A percentile compares a stretch with the other conserved stretches of the same genome.
Conservation (phyloP, 139 green algal genomes). For the Raphidocelis subcapitata region DNA sequence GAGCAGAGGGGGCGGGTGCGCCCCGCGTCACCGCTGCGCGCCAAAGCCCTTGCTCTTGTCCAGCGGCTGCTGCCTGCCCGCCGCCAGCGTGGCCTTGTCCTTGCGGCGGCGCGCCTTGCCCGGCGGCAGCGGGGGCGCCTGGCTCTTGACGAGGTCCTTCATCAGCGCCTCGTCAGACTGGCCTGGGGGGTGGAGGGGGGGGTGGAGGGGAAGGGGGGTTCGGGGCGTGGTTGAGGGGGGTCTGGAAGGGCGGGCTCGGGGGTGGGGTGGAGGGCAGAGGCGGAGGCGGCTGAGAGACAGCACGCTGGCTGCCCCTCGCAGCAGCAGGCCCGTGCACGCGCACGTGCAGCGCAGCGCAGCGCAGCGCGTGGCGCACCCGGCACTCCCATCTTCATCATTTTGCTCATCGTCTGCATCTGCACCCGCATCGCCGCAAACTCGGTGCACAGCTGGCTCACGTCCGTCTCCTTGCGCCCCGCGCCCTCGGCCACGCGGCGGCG, state of each 20-base stretch:
- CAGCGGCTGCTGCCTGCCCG: not conserved
- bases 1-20: too few relatives aligned
- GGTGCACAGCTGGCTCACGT: conserved; percentile 74
- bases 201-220: not conserved
- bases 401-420: conserved; percentile 69
- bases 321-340: not conserved
- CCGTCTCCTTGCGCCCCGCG: conserved; percentile 57
- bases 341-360: too few relatives aligned
- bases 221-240: too few relatives aligned
- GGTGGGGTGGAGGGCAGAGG: not conserved
- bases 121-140: conserved; percentile 29
- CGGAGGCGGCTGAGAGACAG: not conserved
- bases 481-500: conserved; percentile 62
- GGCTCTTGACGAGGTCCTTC: conserved; percentile 32
- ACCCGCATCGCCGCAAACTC: conserved; percentile 79
- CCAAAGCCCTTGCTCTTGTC: conserved; percentile 38
- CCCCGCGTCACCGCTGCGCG: not conserved
- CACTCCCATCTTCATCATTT: conserved; percentile 68
- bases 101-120: conserved; percentile 37
- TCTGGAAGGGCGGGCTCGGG: not conserved
- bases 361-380: too few relatives aligned
- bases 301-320: too few relatives aligned
- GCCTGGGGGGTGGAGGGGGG: not conserved
- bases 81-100: not conserved
- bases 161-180: conserved; percentile 26